A percentile compares a stretch with the other conserved stretches of the same genome.
Conservation (phyloP, 345 rosid species). For the Lepidium sativum region DNA sequence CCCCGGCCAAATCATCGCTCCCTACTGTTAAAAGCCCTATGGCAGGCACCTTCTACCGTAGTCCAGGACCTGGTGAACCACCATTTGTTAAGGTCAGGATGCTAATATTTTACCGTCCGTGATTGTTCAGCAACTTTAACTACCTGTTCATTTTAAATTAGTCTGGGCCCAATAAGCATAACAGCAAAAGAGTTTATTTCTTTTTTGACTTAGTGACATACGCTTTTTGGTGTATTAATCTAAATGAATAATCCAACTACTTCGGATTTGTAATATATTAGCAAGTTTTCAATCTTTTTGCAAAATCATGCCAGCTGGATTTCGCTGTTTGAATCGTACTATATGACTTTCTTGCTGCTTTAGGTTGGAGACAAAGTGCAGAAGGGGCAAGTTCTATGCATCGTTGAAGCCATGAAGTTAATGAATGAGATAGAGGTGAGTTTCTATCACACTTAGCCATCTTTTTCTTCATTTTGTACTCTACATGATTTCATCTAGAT, state of each 20-base stretch:
- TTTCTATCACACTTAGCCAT: neutral
- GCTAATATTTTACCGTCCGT: neutral
- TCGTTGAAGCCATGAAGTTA: slow-evolving; percentile 90
- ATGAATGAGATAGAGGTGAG: slow-evolving; percentile 95
- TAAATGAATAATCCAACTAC: neutral
- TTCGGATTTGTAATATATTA: neutral
- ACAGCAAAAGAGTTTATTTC: neutral
- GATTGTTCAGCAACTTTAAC: neutral
- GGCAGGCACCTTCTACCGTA: slow-evolving; percentile 86
- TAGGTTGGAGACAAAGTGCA: slow-evolving; percentile 94
- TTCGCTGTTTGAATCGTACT: neutral
- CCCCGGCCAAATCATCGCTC: slow-evolving; percentile 48
- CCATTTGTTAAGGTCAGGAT: slow-evolving; percentile 66
- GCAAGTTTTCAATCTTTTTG: neutral
- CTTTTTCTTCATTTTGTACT: neutral
- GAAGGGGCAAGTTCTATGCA: slow-evolving; percentile 85
- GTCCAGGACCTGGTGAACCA: slow-evolving; percentile 72
- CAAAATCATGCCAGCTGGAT: neutral
- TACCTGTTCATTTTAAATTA: neutral
- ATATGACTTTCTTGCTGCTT: neutral
- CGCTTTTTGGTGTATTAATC: neutral
- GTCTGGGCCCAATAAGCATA: neutral
- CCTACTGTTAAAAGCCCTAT: slow-evolving; percentile 80
- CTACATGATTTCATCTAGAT: neutral
- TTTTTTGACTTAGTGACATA: neutral